These are phyloP conservation scores for Kuraishia molischiana DNA, from an alignment of 805 yeast genomes.

Conservation along the genomic window DNA sequence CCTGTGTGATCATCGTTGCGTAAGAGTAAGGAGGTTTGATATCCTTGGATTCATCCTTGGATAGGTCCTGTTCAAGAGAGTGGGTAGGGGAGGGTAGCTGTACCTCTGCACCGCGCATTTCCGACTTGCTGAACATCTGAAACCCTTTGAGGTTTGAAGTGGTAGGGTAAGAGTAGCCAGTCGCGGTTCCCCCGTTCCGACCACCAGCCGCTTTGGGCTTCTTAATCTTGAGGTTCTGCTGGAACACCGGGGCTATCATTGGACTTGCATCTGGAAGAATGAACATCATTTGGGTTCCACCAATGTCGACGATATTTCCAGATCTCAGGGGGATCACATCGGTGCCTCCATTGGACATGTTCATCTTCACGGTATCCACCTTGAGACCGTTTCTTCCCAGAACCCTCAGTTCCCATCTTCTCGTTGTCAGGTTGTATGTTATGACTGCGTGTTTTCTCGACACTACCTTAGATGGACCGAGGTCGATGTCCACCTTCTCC, in stretches of 20 bases:
- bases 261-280: slow-evolving; percentile 89
- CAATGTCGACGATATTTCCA: slow-evolving; percentile 90
- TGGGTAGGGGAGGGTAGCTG: slow-evolving; percentile 2
- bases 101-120: background rate
- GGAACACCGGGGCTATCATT: slow-evolving; percentile 40
- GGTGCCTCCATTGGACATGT: slow-evolving; percentile 25
- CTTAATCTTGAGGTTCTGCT: slow-evolving; percentile 23
- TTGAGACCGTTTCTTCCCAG: slow-evolving; percentile 91
- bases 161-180: slow-evolving; percentile 1
- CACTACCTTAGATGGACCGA: slow-evolving; percentile 97
- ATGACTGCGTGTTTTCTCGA: slow-evolving; percentile 85
- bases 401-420: slow-evolving; percentile 81
- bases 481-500: slow-evolving; percentile 61
- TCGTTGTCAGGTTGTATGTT: slow-evolving; percentile 58
- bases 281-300: slow-evolving; percentile 99
- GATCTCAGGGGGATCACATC: slow-evolving; percentile 52
- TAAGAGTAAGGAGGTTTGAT: slow-evolving; percentile 95
- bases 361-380: slow-evolving; percentile 59
- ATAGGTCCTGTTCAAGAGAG: slow-evolving; percentile 41
- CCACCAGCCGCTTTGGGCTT: slow-evolving; percentile 6
- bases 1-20: slow-evolving; percentile 98
- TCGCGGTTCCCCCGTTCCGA: slow-evolving; percentile 1
- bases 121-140: slow-evolving; percentile 37
- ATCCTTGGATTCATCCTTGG: slow-evolving; percentile 86
- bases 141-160: slow-evolving; percentile 28